phyloP scores from a whole-genome alignment of 441 rosid species.

The Arabidopsis hybrid region DNA sequence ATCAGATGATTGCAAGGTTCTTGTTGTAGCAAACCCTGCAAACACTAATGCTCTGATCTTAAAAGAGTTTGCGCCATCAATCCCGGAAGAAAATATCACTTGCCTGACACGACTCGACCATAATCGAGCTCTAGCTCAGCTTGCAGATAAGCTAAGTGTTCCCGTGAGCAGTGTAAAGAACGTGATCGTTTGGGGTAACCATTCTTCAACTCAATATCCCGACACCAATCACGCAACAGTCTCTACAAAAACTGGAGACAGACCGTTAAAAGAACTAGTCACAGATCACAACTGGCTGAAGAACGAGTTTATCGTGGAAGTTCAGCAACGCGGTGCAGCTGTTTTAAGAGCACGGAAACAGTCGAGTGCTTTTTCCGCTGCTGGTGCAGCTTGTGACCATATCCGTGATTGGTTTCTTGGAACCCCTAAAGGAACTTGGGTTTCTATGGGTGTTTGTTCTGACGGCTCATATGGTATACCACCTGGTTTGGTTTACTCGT shows the following conservation, averaged over 20 bases:
- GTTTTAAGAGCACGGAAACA: conserved; percentile 68
- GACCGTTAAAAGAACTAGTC: conserved; percentile 54
- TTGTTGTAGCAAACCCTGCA: conserved; percentile 89
- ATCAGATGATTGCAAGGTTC: conserved; percentile 72
- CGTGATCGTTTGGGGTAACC: conserved; percentile 88
- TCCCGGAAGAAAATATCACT: conserved; percentile 77
- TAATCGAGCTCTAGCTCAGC: conserved; percentile 75
- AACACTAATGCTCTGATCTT: conserved; percentile 83
- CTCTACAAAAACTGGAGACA: conserved; percentile 49
- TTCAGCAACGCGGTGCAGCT: conserved; percentile 78
- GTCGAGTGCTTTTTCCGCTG: conserved; percentile 84
- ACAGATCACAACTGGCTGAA: conserved; percentile 72
- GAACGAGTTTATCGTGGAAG: conserved; percentile 59
- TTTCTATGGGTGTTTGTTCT: conserved; percentile 89
- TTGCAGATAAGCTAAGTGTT: conserved; percentile 67
- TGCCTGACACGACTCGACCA: conserved; percentile 88
- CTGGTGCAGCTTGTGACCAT: conserved; percentile 87
- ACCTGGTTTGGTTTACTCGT: conserved; percentile 79
- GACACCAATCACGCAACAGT: conserved; percentile 77
- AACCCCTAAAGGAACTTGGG: conserved; percentile 85
- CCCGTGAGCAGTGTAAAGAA: conserved; percentile 73
- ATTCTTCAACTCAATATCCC: conserved; percentile 89
- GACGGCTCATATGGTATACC: conserved; percentile 84
- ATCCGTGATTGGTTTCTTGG: conserved; percentile 82
- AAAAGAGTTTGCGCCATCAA: conserved; percentile 87